Conservation (phyloP, 164 flowering plant genomes). For the Platanus orientalis region DNA sequence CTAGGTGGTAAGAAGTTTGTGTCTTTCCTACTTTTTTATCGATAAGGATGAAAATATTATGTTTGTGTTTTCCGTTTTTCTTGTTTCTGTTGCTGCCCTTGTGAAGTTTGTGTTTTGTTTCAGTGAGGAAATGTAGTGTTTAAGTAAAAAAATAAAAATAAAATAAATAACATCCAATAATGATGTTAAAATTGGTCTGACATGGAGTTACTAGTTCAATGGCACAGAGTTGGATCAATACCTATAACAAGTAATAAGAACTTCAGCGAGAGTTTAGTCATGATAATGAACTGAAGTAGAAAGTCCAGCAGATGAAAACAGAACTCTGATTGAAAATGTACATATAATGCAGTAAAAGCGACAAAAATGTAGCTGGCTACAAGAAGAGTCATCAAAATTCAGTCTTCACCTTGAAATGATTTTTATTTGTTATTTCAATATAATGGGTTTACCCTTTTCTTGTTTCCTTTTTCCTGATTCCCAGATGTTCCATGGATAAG, state of each 20-base stretch:
- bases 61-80: no score
- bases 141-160: no score
- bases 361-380: not conserved
- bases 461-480: not conserved
- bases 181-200: no score
- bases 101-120: no score
- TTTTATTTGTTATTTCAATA: not conserved
- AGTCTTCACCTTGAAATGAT: not conserved
- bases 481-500: not conserved
- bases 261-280: not conserved
- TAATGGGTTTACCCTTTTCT: not conserved
- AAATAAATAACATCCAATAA: no score
- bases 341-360: not conserved
- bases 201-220: no score
- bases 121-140: no score
- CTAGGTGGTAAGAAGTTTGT: no score
- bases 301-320: not conserved
- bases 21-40: no score
- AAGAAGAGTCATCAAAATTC: not conserved
- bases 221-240: no score
- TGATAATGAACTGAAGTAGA: not conserved
- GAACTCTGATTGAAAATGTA: not conserved
- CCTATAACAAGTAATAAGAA: not conserved
- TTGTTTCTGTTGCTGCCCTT: no score
- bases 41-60: no score